Conservation (phyloP, 2,329 filamentous ascomycete genomes). For the Didymella glomerata region DNA sequence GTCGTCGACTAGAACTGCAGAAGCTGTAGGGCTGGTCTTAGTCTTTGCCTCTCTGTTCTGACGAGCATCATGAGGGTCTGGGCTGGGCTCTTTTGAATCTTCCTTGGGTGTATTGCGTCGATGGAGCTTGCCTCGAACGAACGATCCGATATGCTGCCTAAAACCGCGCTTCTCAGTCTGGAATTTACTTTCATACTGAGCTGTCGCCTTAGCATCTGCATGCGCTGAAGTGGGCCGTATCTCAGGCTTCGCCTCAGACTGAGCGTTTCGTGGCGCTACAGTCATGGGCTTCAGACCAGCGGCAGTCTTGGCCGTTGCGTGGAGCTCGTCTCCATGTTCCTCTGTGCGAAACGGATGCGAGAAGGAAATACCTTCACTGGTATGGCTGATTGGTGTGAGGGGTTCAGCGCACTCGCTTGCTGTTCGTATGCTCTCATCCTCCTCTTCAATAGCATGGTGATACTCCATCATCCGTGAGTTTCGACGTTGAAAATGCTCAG, state of each 20-base stretch:
- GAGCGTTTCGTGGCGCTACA: background rate
- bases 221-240: conserved; percentile 7
- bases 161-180: conserved; percentile 42
- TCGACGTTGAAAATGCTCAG: conserved; percentile 35
- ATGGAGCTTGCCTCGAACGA: conserved; percentile 46
- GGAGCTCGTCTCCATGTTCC: conserved; percentile 32
- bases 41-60: background rate
- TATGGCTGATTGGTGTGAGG: conserved; percentile 50
- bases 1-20: background rate
- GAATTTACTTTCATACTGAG: conserved; percentile 16
- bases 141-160: conserved; percentile 43
- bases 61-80: background rate
- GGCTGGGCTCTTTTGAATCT: conserved; percentile 17
- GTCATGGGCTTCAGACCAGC: background rate
- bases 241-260: background rate
- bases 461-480: conserved; percentile 41
- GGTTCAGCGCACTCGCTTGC: conserved; percentile 52
- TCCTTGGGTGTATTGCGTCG: conserved; percentile 35
- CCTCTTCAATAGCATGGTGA: conserved; percentile 47
- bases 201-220: conserved; percentile 14
- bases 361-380: conserved; percentile 42
- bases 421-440: conserved; percentile 51
- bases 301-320: conserved; percentile 28
- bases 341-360: conserved; percentile 43
- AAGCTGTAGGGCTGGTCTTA: background rate